Evolutionary conservation across 2,329 filamentous ascomycete genomes (phyloP).

Genomic region (Tolypocladium cylindrosporum): DNA sequence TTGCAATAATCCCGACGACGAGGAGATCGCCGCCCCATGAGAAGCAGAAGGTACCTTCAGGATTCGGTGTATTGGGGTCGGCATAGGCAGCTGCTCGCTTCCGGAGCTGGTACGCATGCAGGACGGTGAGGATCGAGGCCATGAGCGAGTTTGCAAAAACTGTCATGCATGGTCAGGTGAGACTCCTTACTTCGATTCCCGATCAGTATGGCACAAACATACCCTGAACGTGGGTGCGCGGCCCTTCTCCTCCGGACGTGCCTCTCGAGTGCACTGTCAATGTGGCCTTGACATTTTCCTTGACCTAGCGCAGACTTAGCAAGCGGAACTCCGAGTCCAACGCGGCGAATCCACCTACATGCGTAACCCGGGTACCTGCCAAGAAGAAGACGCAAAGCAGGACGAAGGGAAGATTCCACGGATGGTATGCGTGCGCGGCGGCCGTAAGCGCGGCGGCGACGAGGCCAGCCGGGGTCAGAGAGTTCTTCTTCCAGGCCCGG

Average conservation of each 20-base stretch:
- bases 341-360: slow-evolving; percentile 37
- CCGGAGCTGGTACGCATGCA: slow-evolving; percentile 51
- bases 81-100: slow-evolving; percentile 31
- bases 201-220: slow-evolving; percentile 2
- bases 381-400: slow-evolving; percentile 80
- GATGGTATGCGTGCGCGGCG: slow-evolving; percentile 75
- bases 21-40: slow-evolving; percentile 53
- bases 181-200: background rate
- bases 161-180: slow-evolving; percentile 11
- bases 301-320: slow-evolving; percentile 47
- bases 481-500: slow-evolving; percentile 61
- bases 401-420: slow-evolving; percentile 85
- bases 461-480: slow-evolving; percentile 69
- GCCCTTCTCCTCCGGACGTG: slow-evolving; percentile 65
- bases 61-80: slow-evolving; percentile 18
- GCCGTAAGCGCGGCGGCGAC: slow-evolving; percentile 64
- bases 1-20: slow-evolving; percentile 58
- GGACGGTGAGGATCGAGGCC: slow-evolving; percentile 54
- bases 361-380: slow-evolving; percentile 72
- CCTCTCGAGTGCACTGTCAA: slow-evolving; percentile 73
- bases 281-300: slow-evolving; percentile 73
- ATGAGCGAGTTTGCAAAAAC: slow-evolving; percentile 80
- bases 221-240: slow-evolving; percentile 76
- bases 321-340: background rate
- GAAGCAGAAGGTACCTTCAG: slow-evolving; percentile 41